A percentile compares a stretch with the other conserved stretches of the same genome.
Conservation (phyloP, 768 basidiomycete genomes). For the Boletus pseudo-olivaceus region DNA sequence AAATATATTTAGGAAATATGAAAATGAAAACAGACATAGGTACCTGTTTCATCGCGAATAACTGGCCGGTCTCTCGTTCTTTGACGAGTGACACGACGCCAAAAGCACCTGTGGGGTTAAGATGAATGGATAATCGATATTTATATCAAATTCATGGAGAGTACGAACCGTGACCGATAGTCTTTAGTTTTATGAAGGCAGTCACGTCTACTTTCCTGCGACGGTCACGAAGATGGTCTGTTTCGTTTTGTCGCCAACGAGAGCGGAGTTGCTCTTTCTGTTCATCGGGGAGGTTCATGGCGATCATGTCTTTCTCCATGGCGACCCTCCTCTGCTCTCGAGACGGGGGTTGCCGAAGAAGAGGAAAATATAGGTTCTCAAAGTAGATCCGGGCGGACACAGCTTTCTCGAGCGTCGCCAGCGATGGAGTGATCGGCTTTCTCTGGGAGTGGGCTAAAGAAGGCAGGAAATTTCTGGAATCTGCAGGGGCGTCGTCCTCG, state of each 20-base stretch:
- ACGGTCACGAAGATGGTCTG: slow-evolving; percentile 81
- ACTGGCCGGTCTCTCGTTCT: slow-evolving; percentile 71
- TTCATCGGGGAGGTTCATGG: slow-evolving; percentile 63
- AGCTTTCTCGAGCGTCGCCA: slow-evolving; percentile 90
- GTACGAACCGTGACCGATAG: slow-evolving; percentile 83
- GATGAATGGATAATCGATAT: slow-evolving; percentile 23
- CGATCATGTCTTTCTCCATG: slow-evolving; percentile 84
- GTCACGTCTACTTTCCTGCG: slow-evolving; percentile 79
- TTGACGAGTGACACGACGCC: slow-evolving; percentile 92
- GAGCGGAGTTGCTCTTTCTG: slow-evolving; percentile 71
- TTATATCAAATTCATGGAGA: slow-evolving; percentile 26
- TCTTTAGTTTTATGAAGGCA: slow-evolving; percentile 86
- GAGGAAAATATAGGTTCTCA: slow-evolving; percentile 83
- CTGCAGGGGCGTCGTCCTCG: slow-evolving; percentile 40
- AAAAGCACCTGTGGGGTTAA: slow-evolving; percentile 70
- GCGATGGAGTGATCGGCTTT: slow-evolving; percentile 74
- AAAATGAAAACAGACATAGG: slow-evolving; percentile 25
- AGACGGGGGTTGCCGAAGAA: slow-evolving; percentile 80
- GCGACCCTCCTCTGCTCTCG: slow-evolving; percentile 81
- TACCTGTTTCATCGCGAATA: slow-evolving; percentile 98
- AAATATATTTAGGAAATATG: slow-evolving; percentile 27
- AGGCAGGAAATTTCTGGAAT: slow-evolving; percentile 26
- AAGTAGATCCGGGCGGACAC: slow-evolving; percentile 93
- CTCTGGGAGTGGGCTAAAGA: slow-evolving; percentile 37
- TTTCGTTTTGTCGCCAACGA: slow-evolving; percentile 86